Evolutionary conservation across 495 filamentous ascomycete species (phyloP), one percentile per base, ranked within the genome.

Genomic region (Lepidopterella palustris): DNA sequence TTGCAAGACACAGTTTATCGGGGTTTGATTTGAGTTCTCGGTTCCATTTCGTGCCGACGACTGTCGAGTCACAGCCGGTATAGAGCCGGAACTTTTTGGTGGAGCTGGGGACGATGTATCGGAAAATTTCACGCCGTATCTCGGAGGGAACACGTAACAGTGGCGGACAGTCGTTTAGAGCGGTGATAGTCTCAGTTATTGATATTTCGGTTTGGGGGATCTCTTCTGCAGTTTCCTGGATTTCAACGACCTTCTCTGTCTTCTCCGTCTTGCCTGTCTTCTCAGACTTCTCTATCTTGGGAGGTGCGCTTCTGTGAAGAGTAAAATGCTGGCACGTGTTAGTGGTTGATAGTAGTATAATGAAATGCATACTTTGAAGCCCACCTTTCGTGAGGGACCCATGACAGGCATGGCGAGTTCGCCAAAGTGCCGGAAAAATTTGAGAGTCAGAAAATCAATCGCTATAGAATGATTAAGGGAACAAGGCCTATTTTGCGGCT

Each of bases 71-170:
- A 58, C 60, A 63, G 47, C 66, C 67, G 53, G 53, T 27, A 13
- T 63, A 69, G 35, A 69, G 53, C 13, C 53, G 57, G 24, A 67
- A 64, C 26, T 45, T 49, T 21, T 57, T 58, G n/a, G 35, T 64
- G 15, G 60, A 58, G 8, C 53, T 58, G 4, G 65, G 65, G 18
- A 68, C 25, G 13, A 68, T 15, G 53, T 65, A 62, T 23, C 59
- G 31, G 42, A 62, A 62, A 24, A 68, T 68, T 39, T 64, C 62
- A 23, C 58, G 58, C 5, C 65, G 65, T 20, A 68, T 59, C 47
- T 68, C 65, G 15, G 58, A 35, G 6, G 65, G 65, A 21, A 68
- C 50, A 26, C 62, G 58, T 13, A 68, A 56, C 13, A 67, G 42
- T 11, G 61, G 60, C 9, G 65, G 61, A 57, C 53, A 61, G 25